These are phyloP conservation scores for Hanseniaspora hatyaiensis DNA, from an alignment of 805 yeast genomes.

Conservation along the genomic window DNA sequence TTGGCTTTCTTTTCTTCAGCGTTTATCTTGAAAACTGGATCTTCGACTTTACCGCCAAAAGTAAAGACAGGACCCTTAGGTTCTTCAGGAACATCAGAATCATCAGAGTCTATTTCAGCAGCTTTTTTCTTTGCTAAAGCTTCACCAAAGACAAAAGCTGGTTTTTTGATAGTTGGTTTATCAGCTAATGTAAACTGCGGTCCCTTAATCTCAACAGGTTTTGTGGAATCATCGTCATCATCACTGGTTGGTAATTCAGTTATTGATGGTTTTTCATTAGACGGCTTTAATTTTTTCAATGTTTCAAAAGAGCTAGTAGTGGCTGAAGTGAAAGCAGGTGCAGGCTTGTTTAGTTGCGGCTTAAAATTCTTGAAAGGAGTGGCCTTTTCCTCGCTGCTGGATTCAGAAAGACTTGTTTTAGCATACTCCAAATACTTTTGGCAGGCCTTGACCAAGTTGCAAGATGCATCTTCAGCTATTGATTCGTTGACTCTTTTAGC, in stretches of 20 bases:
- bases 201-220: constrained; percentile 59
- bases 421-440: constrained; percentile 46
- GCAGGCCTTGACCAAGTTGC: constrained; percentile 44
- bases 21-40: constrained; percentile 30
- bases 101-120: constrained; percentile 24
- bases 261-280: constrained; percentile 31
- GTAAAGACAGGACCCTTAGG: constrained; percentile 35
- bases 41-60: constrained; percentile 28
- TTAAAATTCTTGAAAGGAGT: constrained; percentile 13
- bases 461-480: constrained; percentile 36
- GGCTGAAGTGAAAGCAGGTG: constrained; percentile 6
- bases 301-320: constrained; percentile 4
- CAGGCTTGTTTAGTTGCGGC: constrained; percentile 18
- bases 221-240: constrained; percentile 38
- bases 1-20: constrained; percentile 7
- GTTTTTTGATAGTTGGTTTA: constrained; percentile 39
- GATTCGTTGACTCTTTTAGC: constrained; percentile 37
- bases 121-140: constrained; percentile 20
- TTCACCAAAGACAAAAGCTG: constrained; percentile 39
- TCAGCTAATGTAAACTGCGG: constrained; percentile 46
- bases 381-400: too few relatives aligned
- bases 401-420: background rate
- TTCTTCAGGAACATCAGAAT: constrained; percentile 27
- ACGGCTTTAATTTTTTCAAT: constrained; percentile 21
- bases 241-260: constrained; percentile 28